Evolutionary conservation across 495 filamentous ascomycete species (phyloP).

Genomic region (Chlorociboria aeruginascens): DNA sequence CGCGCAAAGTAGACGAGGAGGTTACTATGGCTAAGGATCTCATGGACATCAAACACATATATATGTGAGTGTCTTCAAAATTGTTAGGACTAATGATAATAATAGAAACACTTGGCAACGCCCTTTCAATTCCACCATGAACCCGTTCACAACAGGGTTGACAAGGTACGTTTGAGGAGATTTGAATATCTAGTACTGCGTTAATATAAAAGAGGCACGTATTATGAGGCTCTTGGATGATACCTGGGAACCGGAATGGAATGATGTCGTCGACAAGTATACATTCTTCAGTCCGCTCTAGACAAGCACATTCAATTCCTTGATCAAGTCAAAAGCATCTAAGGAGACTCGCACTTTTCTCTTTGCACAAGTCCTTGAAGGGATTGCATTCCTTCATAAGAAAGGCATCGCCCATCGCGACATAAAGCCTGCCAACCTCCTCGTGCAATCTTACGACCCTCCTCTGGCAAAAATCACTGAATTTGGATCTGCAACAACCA

Average conservation of each 20-base stretch:
- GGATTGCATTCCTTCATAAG: constrained; percentile 12
- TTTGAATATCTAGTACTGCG: background rate
- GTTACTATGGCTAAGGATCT: constrained; percentile 5
- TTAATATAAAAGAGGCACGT: constrained; percentile 1
- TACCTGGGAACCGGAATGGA: constrained; percentile 4
- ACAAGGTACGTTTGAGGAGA: constrained; percentile 3
- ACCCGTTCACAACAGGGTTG: constrained; percentile 5
- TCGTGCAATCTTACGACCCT: constrained; percentile 12
- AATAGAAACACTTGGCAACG: constrained; percentile 4
- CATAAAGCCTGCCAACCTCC: constrained; percentile 14
- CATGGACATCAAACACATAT: constrained; percentile 2
- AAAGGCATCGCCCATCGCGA: constrained; percentile 12
- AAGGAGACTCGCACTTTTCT: constrained; percentile 4
- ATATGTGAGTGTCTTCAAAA: background rate
- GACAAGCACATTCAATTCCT: constrained; percentile 9
- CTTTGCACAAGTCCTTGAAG: constrained; percentile 14
- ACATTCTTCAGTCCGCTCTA: constrained; percentile 10
- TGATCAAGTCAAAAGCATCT: constrained; percentile 12
- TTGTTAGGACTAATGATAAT: background rate
- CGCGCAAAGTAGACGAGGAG: constrained; percentile 2
- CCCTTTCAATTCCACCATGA: constrained; percentile 7
- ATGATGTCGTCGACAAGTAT: constrained; percentile 10
- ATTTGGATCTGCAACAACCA: constrained; percentile 14
- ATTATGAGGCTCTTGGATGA: constrained; percentile 8
- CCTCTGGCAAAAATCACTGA: constrained; percentile 15